These are phyloP conservation scores for Kazachstania sp. DNA, from an alignment of 1,139 yeast genomes.

Conservation along the genomic window DNA sequence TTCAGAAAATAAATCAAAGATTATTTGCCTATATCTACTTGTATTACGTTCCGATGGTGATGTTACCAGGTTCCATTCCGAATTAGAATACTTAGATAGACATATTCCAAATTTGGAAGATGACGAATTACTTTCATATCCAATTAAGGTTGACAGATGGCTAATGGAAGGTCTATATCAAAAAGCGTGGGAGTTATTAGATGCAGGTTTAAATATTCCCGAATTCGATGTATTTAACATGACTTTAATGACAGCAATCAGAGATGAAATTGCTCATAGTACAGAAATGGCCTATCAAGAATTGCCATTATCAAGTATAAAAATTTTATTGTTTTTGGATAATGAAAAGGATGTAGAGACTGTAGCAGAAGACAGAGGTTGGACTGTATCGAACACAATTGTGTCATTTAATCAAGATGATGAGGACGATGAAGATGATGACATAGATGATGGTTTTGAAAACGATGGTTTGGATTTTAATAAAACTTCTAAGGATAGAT, in stretches of 20 bases:
- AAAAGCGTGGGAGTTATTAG: constrained; percentile 75
- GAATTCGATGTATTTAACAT: constrained; percentile 54
- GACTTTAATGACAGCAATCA: constrained; percentile 63
- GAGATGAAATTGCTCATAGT: constrained; percentile 83
- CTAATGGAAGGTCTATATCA: constrained; percentile 95
- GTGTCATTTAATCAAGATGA: constrained; percentile 43
- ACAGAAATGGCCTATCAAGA: constrained; percentile 69
- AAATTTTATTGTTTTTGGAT: constrained; percentile 69
- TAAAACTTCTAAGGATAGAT: not conserved
- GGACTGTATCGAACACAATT: constrained; percentile 54
- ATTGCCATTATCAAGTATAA: constrained; percentile 76
- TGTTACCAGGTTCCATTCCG: constrained; percentile 82
- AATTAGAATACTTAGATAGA: constrained; percentile 63
- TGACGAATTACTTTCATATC: constrained; percentile 62
- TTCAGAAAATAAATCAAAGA: constrained; percentile 62
- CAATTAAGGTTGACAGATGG: constrained; percentile 84
- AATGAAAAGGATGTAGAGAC: constrained; percentile 55
- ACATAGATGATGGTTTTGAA: constrained; percentile 9
- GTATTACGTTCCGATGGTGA: constrained; percentile 74
- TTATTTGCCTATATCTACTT: constrained; percentile 68
- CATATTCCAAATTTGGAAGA: constrained; percentile 48
- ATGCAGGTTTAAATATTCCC: constrained; percentile 34
- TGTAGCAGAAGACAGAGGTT: constrained; percentile 51
- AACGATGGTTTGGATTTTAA: constrained; percentile 6
- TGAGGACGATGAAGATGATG: constrained; percentile 7